A percentile compares a stretch with the other conserved stretches of the same genome.
Evolutionary conservation across 306 rosid species (phyloP).

Genomic region (Prunus mira): DNA sequence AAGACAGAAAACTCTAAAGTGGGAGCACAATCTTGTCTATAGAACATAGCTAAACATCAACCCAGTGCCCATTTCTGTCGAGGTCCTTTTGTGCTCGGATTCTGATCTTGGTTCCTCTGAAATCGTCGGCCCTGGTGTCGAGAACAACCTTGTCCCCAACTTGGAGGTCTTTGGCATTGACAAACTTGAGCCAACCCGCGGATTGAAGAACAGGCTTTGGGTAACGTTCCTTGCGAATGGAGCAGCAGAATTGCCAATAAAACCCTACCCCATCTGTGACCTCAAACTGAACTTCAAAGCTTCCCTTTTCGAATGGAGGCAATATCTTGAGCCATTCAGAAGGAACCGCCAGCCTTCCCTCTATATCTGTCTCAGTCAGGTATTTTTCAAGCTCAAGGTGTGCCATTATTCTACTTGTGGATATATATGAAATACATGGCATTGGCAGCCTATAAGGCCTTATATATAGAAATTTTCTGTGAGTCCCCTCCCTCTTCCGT

Average conservation of each 20-base stretch:
- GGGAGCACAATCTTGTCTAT: too few relatives aligned
- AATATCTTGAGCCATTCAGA: too few relatives aligned
- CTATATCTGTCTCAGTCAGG: too few relatives aligned
- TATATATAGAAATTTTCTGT: too few relatives aligned
- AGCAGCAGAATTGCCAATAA: background rate
- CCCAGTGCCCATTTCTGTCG: background rate
- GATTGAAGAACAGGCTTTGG: background rate
- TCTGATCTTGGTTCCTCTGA: background rate
- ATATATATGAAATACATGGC: too few relatives aligned
- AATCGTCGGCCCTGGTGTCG: constrained; percentile 21
- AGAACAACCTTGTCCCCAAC: constrained; percentile 6
- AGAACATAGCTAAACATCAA: background rate
- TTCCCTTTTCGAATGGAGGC: background rate
- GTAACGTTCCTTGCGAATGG: background rate
- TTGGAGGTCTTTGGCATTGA: background rate
- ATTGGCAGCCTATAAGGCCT: too few relatives aligned
- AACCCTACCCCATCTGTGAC: background rate
- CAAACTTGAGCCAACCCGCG: background rate
- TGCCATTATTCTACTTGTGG: too few relatives aligned
- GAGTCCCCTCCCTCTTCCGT: too few relatives aligned
- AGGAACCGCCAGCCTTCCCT: too few relatives aligned
- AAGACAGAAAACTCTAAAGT: too few relatives aligned
- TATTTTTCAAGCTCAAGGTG: too few relatives aligned
- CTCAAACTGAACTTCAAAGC: background rate
- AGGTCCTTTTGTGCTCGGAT: background rate